Base-by-base conservation (phyloP, 768 basidiomycete genomes). In the Mycena epipterygia region DNA sequence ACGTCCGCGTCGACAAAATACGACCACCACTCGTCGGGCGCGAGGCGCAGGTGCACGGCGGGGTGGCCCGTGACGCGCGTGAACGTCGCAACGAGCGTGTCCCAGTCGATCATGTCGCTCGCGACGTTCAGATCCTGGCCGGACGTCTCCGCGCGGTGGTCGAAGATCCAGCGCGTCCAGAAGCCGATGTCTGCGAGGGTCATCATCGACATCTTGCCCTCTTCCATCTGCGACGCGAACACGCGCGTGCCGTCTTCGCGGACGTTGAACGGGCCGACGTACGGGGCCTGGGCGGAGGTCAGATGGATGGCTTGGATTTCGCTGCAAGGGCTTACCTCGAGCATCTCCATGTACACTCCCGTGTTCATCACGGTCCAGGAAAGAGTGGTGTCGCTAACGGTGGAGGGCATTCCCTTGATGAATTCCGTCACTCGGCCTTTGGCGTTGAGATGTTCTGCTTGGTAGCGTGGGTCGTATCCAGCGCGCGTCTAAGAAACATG, bases 321-420 rank as follows among this genome's bases (percentile, higher is more conserved):
- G 30, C 12, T n/a, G n/a, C n/a, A n/a, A n/a, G n/a, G n/a, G 16
- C 81, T 27, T 56, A 85, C 84, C 37, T 80, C 75, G n/a, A 84
- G 76, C 80, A 84, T 84, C 51, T 85, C 84, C 72, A 84, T 79
- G 70, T 85, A 85, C 12, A 82, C 82, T 2, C 84, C 81, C 1
- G 83, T 80, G 2, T 81, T 81, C 65, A 85, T 74, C 29, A 79
- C 71, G 23, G 78, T 80, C 83, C 83, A 84, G n/a, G 77, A 77
- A 44, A 84, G 72, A 25, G 72, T 76, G 12, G 73, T 66, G 23
- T 79, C 78, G 39, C 76, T 80, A 25, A 78, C 72, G 27, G 69
- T 78, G 5, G 82, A 81, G 16, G 79, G 76, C 67, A 85, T 85
- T 9, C 74, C 71, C 58, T 81, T 75, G 61, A 85, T 74, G 58